Conservation (phyloP, 108 stramenopile genomes). For the Nitzschia putrida region DNA sequence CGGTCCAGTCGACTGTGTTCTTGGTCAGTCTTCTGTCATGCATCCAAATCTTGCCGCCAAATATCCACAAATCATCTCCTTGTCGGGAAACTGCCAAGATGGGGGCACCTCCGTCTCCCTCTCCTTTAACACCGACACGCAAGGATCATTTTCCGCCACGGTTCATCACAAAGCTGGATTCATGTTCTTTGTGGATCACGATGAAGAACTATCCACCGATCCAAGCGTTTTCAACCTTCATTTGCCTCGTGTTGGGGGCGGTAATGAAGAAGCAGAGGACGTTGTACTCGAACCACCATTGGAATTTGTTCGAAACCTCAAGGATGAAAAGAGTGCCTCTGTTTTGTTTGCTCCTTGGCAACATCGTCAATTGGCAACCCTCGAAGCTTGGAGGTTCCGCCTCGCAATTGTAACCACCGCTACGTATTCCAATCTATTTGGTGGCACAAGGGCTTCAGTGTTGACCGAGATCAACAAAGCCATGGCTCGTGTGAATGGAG, state of each 20-base stretch:
- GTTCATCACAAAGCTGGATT: background rate
- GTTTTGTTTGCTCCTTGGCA: background rate
- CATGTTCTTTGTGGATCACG: constrained; percentile 4
- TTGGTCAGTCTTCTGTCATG: too few species aligned
- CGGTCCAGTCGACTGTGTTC: too few species aligned
- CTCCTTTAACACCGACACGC: background rate
- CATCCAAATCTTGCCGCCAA: too few species aligned
- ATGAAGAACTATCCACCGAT: background rate
- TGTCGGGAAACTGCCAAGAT: constrained; percentile 3
- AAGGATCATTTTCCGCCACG: background rate
- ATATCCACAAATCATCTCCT: background rate
- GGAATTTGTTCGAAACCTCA: too few species aligned
- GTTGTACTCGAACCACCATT: too few species aligned
- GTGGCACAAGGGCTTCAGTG: background rate
- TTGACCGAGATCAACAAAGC: constrained; percentile 6
- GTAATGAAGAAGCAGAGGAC: background rate
- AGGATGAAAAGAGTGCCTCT: background rate
- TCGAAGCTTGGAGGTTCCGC: background rate
- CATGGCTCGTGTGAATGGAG: constrained; percentile 2
- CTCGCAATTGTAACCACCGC: background rate
- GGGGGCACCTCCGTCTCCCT: background rate
- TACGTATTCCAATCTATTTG: background rate
- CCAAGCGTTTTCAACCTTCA: background rate
- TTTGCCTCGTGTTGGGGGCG: background rate
- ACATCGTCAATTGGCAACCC: background rate